Evolutionary conservation across 352 stramenopile genomes (phyloP).

Genomic region (Phytophthora rubi): DNA sequence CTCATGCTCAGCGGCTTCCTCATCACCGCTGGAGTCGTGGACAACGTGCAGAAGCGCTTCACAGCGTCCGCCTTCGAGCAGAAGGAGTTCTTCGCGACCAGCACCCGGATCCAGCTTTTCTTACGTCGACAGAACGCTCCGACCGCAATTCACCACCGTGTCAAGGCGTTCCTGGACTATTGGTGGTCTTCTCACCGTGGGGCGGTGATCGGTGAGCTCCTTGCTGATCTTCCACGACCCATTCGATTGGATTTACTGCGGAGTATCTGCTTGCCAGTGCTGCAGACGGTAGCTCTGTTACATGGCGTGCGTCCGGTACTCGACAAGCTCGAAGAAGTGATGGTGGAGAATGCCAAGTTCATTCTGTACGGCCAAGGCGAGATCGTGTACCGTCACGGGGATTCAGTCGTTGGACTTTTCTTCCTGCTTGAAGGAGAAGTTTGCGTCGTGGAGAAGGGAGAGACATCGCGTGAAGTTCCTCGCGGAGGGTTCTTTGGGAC

Average conservation of each 20-base stretch:
- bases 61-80: conserved; percentile 63
- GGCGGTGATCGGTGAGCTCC: conserved; percentile 50
- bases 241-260: conserved; percentile 55
- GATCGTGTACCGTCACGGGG: conserved; percentile 57
- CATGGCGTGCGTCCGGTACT: conserved; percentile 39
- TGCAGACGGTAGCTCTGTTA: conserved; percentile 53
- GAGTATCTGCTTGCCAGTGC: conserved; percentile 52
- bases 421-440: conserved; percentile 67
- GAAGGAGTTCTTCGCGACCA: conserved; percentile 61
- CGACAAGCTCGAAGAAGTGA: conserved; percentile 44
- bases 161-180: conserved; percentile 72
- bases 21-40: conserved; percentile 52
- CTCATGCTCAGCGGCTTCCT: conserved; percentile 59
- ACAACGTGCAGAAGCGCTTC: conserved; percentile 63
- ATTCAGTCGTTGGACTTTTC: conserved; percentile 66
- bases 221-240: conserved; percentile 53
- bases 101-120: conserved; percentile 62
- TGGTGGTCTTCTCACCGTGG: conserved; percentile 72
- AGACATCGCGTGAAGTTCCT: conserved; percentile 32
- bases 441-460: conserved; percentile 38
- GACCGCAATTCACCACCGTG: conserved; percentile 50
- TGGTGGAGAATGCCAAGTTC: conserved; percentile 59
- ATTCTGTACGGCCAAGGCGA: conserved; percentile 68
- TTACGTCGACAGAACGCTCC: conserved; percentile 56
- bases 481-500: conserved; percentile 59